phyloP scores from a whole-genome alignment of 163 green algal species.

The Coccomyxa subellipsoidea region DNA sequence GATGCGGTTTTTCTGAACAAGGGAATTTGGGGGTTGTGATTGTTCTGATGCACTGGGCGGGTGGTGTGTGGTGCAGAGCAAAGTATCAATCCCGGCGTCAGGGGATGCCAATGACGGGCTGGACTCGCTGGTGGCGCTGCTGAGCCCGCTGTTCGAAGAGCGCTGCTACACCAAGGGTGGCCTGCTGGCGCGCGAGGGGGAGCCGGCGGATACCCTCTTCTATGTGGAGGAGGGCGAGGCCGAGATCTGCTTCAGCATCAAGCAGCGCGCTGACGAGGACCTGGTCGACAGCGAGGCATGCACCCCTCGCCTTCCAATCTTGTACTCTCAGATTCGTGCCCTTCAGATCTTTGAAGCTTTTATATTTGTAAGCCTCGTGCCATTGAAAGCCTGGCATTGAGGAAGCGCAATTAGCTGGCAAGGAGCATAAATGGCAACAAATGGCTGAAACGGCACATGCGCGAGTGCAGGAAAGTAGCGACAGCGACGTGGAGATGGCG shows the following conservation, averaged over 20 bases:
- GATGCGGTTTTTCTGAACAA: too few relatives aligned
- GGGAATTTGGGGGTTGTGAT: too few relatives aligned
- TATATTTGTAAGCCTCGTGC: too few relatives aligned
- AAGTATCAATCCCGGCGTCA: neutral
- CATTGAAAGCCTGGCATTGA: too few relatives aligned
- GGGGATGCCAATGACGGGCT: constrained; percentile 5
- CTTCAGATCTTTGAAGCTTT: too few relatives aligned
- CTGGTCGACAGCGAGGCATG: neutral
- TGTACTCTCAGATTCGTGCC: too few relatives aligned
- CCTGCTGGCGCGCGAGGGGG: constrained; percentile 15
- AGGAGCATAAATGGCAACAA: too few relatives aligned
- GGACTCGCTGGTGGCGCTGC: constrained; percentile 13
- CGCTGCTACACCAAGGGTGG: neutral
- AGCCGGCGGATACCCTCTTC: constrained; percentile 25
- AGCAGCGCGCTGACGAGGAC: constrained; percentile 12
- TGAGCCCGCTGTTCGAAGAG: constrained; percentile 25
- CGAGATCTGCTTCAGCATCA: constrained; percentile 5
- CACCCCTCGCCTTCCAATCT: too few relatives aligned
- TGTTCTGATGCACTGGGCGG: too few relatives aligned
- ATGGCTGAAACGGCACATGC: neutral
- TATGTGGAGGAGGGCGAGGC: constrained; percentile 27
- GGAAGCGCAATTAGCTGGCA: too few relatives aligned
- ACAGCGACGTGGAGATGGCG: neutral
- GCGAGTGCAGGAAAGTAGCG: neutral
- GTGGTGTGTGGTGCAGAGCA: neutral